phyloP scores from a whole-genome alignment of 2,329 filamentous ascomycete genomes.

The Colletotrichum sp. region DNA sequence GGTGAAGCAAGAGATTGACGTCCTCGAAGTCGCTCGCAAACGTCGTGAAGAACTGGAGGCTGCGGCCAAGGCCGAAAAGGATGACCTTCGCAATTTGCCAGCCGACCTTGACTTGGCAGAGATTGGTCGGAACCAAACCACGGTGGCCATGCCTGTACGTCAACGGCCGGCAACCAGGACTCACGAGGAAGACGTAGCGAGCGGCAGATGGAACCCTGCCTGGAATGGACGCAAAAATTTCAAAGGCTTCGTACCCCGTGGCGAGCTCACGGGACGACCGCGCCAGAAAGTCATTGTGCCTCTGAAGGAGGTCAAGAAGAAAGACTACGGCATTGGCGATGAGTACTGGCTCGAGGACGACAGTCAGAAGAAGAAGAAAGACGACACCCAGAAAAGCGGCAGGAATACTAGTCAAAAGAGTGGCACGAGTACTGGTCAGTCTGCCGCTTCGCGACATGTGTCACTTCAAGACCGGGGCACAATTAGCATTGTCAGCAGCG shows the following conservation, averaged over 20 bases:
- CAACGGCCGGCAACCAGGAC: conserved; percentile 33
- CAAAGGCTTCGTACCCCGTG: conserved; percentile 79
- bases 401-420: conserved; percentile 21
- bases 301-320: conserved; percentile 73
- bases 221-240: conserved; percentile 98
- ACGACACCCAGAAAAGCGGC: conserved; percentile 27
- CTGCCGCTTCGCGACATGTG: not conserved
- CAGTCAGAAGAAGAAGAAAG: conserved; percentile 32
- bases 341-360: conserved; percentile 75
- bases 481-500: conserved; percentile 41
- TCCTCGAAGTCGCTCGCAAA: conserved; percentile 69
- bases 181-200: conserved; percentile 56
- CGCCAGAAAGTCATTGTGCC: conserved; percentile 66
- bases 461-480: conserved; percentile 22
- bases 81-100: conserved; percentile 54
- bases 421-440: conserved; percentile 16
- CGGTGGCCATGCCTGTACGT: conserved; percentile 77
- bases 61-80: conserved; percentile 57
- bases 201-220: conserved; percentile 77
- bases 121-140: conserved; percentile 75
- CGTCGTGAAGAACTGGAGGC: conserved; percentile 71
- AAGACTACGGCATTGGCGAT: conserved; percentile 76
- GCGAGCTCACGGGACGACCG: conserved; percentile 48
- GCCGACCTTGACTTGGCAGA: conserved; percentile 74
- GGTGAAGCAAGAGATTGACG: conserved; percentile 66